phyloP scores from a whole-genome alignment of 2,329 filamentous ascomycete genomes.

The Aspergillus ustus region DNA sequence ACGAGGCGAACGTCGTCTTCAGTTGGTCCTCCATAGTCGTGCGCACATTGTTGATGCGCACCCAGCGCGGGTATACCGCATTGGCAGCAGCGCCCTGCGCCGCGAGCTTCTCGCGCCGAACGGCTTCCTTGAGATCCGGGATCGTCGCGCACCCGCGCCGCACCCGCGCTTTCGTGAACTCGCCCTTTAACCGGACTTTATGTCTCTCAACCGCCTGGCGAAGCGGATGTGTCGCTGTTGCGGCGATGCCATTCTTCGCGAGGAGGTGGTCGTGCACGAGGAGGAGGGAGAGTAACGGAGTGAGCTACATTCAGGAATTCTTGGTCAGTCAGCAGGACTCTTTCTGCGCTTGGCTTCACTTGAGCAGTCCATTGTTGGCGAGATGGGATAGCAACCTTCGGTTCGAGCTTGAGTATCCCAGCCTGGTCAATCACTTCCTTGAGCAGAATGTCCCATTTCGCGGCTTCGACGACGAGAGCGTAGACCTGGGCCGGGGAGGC shows the following conservation, averaged over 20 bases:
- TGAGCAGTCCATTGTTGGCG: not conserved
- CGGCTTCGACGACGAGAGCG: conserved; percentile 81
- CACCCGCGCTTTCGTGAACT: conserved; percentile 80
- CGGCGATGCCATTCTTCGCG: conserved; percentile 78
- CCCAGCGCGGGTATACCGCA: conserved; percentile 78
- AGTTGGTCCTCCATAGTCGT: conserved; percentile 73
- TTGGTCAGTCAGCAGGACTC: conserved; percentile 44
- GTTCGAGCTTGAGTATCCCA: conserved; percentile 76
- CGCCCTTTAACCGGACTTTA: conserved; percentile 77
- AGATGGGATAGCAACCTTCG: conserved; percentile 66
- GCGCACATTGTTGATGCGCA: conserved; percentile 81
- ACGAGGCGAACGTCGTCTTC: conserved; percentile 72
- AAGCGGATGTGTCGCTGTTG: conserved; percentile 78
- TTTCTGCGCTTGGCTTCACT: not conserved
- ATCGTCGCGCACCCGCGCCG: conserved; percentile 71
- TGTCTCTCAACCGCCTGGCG: conserved; percentile 77
- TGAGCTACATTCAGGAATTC: conserved; percentile 62
- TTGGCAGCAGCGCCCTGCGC: conserved; percentile 47
- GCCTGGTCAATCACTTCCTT: conserved; percentile 88
- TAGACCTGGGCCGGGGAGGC: conserved; percentile 82
- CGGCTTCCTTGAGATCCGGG: conserved; percentile 59
- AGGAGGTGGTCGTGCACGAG: conserved; percentile 86
- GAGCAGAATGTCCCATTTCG: conserved; percentile 86
- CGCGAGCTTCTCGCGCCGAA: conserved; percentile 44
- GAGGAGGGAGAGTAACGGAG: conserved; percentile 77